Evolutionary conservation across 1,284 basidiomycete species (phyloP).

Genomic region (Trametes polyzona): DNA sequence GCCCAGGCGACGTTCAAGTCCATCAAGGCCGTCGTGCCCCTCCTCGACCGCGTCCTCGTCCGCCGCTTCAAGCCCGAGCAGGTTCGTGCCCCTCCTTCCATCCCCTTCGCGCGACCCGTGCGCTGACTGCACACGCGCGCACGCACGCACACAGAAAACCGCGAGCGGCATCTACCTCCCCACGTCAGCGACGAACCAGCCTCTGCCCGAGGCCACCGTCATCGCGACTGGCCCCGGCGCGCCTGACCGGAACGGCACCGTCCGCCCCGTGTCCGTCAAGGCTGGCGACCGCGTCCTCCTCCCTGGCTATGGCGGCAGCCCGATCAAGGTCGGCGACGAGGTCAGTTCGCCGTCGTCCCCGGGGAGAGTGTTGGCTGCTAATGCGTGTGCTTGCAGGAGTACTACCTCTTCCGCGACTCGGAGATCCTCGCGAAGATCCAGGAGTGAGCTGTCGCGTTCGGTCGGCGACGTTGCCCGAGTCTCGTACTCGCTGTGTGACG

Average conservation of each 20-base stretch:
- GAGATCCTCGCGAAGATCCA: slow-evolving; percentile 98
- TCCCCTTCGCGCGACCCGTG: neutral
- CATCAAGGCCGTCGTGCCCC: slow-evolving; percentile 90
- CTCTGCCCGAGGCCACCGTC: slow-evolving; percentile 95
- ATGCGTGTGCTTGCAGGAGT: slow-evolving; percentile 66
- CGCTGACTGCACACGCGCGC: neutral
- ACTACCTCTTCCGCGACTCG: slow-evolving; percentile 92
- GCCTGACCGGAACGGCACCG: slow-evolving; percentile 81
- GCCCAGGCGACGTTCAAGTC: slow-evolving; percentile 89
- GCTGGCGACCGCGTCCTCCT: slow-evolving; percentile 92
- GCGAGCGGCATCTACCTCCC: slow-evolving; percentile 94
- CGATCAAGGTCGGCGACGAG: slow-evolving; percentile 97
- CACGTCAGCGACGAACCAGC: slow-evolving; percentile 79
- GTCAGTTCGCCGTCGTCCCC: slow-evolving; percentile 55
- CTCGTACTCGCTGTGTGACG: no score
- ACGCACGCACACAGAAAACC: slow-evolving; percentile 75
- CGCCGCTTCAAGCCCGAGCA: slow-evolving; percentile 96
- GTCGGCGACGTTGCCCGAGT: no score
- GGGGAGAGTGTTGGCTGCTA: neutral
- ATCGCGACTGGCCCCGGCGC: slow-evolving; percentile 95
- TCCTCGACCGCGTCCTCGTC: slow-evolving; percentile 96
- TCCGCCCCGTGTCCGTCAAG: slow-evolving; percentile 83
- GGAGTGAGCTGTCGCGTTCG: slow-evolving; percentile 55
- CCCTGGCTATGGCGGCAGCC: slow-evolving; percentile 94
- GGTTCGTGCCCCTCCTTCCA: slow-evolving; percentile 47